phyloP scores from a whole-genome alignment of 495 filamentous ascomycete genomes.

The Lentithecium fluviatile region DNA sequence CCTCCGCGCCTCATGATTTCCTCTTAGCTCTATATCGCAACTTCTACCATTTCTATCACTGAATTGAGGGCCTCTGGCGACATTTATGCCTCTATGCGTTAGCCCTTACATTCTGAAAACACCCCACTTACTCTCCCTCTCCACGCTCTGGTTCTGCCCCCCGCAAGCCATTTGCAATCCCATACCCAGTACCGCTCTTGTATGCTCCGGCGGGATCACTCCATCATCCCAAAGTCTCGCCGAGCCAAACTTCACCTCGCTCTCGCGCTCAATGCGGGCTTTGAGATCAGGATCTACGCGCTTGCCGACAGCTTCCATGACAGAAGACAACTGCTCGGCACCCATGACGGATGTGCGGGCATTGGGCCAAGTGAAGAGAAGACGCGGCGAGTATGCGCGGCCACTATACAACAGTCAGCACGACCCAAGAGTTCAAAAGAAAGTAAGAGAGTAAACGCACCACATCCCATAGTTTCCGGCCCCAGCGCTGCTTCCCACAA shows the following conservation, averaged over 20 bases:
- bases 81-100: too few species aligned
- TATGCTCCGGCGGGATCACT: conserved; percentile 86
- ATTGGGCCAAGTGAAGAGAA: conserved; percentile 98
- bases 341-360: conserved; percentile 96
- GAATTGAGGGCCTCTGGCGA: too few species aligned
- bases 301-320: conserved; percentile 94
- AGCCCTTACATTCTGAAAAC: conserved; percentile 95
- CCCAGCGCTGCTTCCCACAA: conserved; percentile 78
- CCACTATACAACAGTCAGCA: conserved; percentile 54
- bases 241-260: conserved; percentile 80
- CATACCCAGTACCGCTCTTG: conserved; percentile 76
- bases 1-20: too few species aligned
- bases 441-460: conserved; percentile 46
- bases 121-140: conserved; percentile 73
- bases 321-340: conserved; percentile 81
- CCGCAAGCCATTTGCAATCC: conserved; percentile 75
- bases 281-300: conserved; percentile 77
- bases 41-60: too few species aligned
- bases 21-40: too few species aligned
- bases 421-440: not conserved
- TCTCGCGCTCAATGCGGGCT: conserved; percentile 84
- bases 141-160: conserved; percentile 59
- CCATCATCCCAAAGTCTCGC: conserved; percentile 97
- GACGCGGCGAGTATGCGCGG: conserved; percentile 85
- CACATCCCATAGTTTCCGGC: conserved; percentile 83